Conservation (phyloP, 257 asterid species). For the Petrea volubilis region DNA sequence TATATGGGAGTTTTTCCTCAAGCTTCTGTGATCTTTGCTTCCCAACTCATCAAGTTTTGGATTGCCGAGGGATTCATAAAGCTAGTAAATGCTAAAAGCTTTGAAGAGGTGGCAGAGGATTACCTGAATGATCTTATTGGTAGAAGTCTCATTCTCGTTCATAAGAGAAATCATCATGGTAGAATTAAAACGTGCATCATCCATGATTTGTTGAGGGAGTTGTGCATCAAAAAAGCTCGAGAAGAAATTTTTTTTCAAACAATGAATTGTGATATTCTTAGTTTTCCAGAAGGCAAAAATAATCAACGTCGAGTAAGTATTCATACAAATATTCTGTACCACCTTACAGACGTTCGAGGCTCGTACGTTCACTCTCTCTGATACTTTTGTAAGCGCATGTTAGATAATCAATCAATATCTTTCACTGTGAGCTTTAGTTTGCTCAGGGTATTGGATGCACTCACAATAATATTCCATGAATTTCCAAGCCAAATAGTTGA, state of each 20-base stretch:
- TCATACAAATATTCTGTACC: neutral
- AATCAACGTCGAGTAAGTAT: constrained; percentile 9
- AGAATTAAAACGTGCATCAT: constrained; percentile 1
- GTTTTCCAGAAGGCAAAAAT: neutral
- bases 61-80: constrained; percentile 17
- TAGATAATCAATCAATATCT: no score
- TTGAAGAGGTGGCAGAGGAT: constrained; percentile 15
- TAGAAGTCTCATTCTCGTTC: constrained; percentile 4
- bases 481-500: neutral
- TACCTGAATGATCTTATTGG: constrained; percentile 1
- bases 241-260: constrained; percentile 28
- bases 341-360: neutral
- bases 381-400: neutral
- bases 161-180: neutral
- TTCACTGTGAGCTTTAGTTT: neutral
- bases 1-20: constrained; percentile 19
- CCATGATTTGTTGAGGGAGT: constrained; percentile 8
- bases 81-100: neutral
- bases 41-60: constrained; percentile 14
- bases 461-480: neutral
- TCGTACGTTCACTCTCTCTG: neutral
- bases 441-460: neutral
- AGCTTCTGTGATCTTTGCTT: neutral
- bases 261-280: neutral
- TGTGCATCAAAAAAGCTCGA: constrained; percentile 26